Conservation (phyloP, 139 green algal genomes). For the Tetradesmus obliquus region DNA sequence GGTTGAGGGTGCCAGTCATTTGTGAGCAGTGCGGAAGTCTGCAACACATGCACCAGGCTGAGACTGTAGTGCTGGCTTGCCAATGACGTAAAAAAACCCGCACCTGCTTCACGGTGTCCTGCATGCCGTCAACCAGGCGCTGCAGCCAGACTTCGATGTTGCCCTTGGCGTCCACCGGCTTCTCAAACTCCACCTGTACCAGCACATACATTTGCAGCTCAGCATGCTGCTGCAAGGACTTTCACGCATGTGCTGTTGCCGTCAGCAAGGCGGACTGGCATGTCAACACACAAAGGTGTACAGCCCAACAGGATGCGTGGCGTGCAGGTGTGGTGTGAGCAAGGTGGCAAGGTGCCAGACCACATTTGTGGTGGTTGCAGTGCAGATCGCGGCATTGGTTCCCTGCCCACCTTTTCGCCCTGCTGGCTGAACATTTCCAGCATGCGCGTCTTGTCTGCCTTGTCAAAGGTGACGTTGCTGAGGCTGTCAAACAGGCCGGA, state of each 20-base stretch:
- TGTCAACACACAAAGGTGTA: too few species aligned
- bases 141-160: constrained; percentile 98
- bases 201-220: neutral
- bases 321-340: too few species aligned
- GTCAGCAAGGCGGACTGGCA: too few species aligned
- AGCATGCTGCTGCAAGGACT: neutral
- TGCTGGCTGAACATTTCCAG: constrained; percentile 93
- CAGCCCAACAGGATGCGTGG: too few species aligned
- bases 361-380: too few species aligned
- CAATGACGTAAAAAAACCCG: neutral
- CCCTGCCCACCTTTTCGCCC: constrained; percentile 64
- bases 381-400: too few species aligned
- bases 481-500: constrained; percentile 96
- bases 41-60: too few species aligned
- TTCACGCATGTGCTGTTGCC: too few species aligned
- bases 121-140: constrained; percentile 95
- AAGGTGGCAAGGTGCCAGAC: too few species aligned
- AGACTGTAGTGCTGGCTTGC: neutral
- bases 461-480: constrained; percentile 86
- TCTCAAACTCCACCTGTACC: constrained; percentile 64
- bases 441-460: constrained; percentile 88
- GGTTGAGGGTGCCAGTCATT: too few species aligned
- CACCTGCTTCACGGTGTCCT: constrained; percentile 84
- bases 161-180: constrained; percentile 78
- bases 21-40: too few species aligned